A percentile compares a stretch with the other conserved stretches of the same genome.
phyloP scores from a whole-genome alignment of 2,329 filamentous ascomycete genomes.

The Onygenales sp. region DNA sequence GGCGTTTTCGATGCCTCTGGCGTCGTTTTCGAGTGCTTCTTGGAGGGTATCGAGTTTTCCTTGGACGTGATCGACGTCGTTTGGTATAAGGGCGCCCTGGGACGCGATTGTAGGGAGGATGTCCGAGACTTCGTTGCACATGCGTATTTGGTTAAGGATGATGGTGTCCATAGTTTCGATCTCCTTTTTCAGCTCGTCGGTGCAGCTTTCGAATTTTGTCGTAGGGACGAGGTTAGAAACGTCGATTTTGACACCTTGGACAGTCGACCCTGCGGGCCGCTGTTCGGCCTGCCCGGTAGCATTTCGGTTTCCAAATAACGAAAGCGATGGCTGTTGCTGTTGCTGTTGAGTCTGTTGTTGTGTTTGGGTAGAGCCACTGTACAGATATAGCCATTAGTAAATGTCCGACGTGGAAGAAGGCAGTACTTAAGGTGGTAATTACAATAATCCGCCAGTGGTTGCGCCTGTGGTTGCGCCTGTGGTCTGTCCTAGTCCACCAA shows the following conservation, averaged over 20 bases:
- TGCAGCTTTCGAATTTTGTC: slow-evolving; percentile 84
- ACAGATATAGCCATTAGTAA: slow-evolving; percentile 4
- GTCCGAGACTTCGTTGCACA: slow-evolving; percentile 65
- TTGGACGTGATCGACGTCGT: slow-evolving; percentile 55
- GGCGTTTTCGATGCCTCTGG: slow-evolving; percentile 48
- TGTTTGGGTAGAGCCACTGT: slow-evolving; percentile 13
- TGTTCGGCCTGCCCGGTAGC: slow-evolving; percentile 20
- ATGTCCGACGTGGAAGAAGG: not conserved
- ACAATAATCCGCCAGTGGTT: slow-evolving; percentile 25
- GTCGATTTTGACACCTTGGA: slow-evolving; percentile 68
- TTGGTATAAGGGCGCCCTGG: slow-evolving; percentile 54
- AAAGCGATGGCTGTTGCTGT: slow-evolving; percentile 39
- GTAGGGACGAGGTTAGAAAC: slow-evolving; percentile 70
- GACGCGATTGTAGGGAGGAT: slow-evolving; percentile 55
- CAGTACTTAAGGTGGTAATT: slow-evolving; percentile 11
- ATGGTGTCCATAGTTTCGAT: slow-evolving; percentile 70
- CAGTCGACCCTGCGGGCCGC: slow-evolving; percentile 21
- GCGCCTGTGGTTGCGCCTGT: slow-evolving; percentile 12
- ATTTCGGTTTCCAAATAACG: slow-evolving; percentile 28
- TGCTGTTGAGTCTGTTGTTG: slow-evolving; percentile 38
- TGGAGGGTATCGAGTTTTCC: slow-evolving; percentile 55
- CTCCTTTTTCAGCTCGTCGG: slow-evolving; percentile 67
- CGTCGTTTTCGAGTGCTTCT: slow-evolving; percentile 53
- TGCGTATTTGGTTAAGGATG: slow-evolving; percentile 68
- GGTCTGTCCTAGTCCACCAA: slow-evolving; percentile 21